A percentile compares a stretch with the other conserved stretches of the same genome.
Evolutionary conservation across 768 basidiomycete genomes (phyloP).

Genomic region (Pleurotus cornucopiae): DNA sequence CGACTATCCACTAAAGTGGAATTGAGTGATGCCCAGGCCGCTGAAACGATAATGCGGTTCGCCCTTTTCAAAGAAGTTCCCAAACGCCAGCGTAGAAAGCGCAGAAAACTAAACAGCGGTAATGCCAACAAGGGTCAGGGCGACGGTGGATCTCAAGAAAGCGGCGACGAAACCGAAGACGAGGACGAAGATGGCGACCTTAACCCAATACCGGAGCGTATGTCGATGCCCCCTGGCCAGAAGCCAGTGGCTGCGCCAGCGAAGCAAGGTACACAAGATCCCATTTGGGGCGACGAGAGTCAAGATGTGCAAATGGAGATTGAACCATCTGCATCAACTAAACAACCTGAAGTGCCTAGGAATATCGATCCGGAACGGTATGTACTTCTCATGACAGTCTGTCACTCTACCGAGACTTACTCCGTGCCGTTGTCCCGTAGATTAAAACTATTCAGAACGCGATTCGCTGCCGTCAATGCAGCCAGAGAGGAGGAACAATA

Average conservation of each 20-base stretch:
- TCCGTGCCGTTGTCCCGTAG: constrained; percentile 32
- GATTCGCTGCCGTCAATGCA: constrained; percentile 69
- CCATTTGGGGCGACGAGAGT: constrained; percentile 64
- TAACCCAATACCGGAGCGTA: constrained; percentile 34
- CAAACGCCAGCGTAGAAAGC: constrained; percentile 76
- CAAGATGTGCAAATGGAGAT: constrained; percentile 63
- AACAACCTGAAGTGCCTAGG: constrained; percentile 33
- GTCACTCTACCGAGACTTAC: constrained; percentile 6
- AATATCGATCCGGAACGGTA: constrained; percentile 57
- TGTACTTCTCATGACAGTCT: constrained; percentile 18
- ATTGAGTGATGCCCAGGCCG: constrained; percentile 79
- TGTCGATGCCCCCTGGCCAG: constrained; percentile 40
- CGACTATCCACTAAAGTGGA: constrained; percentile 84
- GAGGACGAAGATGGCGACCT: constrained; percentile 20
- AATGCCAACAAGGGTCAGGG: constrained; percentile 45
- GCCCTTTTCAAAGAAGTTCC: constrained; percentile 97
- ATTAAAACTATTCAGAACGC: constrained; percentile 74
- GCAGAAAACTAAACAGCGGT: constrained; percentile 79
- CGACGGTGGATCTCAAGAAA: constrained; percentile 47
- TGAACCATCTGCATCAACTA: constrained; percentile 32
- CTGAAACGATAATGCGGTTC: constrained; percentile 94
- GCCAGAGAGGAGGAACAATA: constrained; percentile 72
- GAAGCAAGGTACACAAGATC: constrained; percentile 34
- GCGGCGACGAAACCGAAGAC: constrained; percentile 45
- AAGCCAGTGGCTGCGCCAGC: constrained; percentile 20